Evolutionary conservation across 2,329 filamentous ascomycete species (phyloP), one percentile per base, ranked within the genome.

Genomic region (Colletotrichum cuscutae): DNA sequence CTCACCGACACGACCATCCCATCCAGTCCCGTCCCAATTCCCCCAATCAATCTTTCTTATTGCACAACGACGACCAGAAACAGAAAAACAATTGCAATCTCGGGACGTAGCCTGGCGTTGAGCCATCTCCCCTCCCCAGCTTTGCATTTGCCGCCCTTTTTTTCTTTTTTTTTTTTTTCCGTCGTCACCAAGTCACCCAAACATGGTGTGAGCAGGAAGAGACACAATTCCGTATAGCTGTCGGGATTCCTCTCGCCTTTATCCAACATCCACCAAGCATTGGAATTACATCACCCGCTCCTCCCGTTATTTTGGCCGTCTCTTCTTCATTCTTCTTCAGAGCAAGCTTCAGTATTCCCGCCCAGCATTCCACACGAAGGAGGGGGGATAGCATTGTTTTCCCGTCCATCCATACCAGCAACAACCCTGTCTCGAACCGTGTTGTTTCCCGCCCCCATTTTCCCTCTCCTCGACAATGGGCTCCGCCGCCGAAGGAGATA

Each of bases 1-100:
- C 65, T 71, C 69, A 71, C 69, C 69, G 69, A 71, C 68, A 56
- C 64, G 49, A 61, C 68, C 68, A 71, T 42, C 56, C 28, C 13
- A 53, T 53, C 67, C 35, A 42, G 35, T 42, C 35, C 67, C 64
- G 32, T 60, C 68, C 63, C 49, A 59, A 35, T 12, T 7, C 26
- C 46, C 68, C 35, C 35, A 42, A 42, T 42, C 42, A 46, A 49
- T 54, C 63, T 30, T 53, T 57, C 5, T 66, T 30, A 56, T 22
- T 35, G 32, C 68, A 26, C 64, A 54, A 56, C 62, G 52, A 65
- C 49, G 52, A 65, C 49, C 37, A 52, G n/a, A 56, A 65, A 56
- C 37, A 52, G n/a, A 56, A 65, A 56, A 65, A 42, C 62, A 65
- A 37, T 63, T 26, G 63, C 63, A 64, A 69, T 26, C 53, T 26